phyloP scores from a whole-genome alignment of 306 rosid species.

The Acacia crassicarpa region DNA sequence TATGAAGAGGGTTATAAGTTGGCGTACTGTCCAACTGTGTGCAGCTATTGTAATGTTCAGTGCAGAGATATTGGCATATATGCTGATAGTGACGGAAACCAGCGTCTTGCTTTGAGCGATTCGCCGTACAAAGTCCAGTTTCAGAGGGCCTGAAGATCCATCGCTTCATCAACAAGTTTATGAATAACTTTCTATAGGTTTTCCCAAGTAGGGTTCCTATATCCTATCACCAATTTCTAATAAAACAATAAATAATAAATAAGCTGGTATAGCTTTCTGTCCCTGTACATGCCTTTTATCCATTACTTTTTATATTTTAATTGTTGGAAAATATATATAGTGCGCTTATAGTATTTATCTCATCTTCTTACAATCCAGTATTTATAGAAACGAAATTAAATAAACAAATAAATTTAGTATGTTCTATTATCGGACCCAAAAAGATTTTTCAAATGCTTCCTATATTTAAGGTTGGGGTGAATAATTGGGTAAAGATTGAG shows the following conservation, averaged over 20 bases:
- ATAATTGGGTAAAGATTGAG: too few species aligned
- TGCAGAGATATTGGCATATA: conserved; percentile 45
- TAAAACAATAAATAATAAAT: background rate
- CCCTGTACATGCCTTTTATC: background rate
- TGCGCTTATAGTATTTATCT: background rate
- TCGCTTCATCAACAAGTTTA: background rate
- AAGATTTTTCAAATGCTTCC: too few species aligned
- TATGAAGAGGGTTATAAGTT: conserved; percentile 42
- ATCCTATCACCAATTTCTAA: background rate
- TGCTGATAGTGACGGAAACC: conserved; percentile 10
- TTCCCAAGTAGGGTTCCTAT: background rate
- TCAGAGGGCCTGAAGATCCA: background rate
- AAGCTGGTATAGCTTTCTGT: background rate
- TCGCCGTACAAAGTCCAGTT: conserved; percentile 19
- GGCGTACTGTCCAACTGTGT: conserved; percentile 57
- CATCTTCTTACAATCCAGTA: too few species aligned
- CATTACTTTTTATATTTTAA: too few species aligned
- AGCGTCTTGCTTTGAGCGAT: conserved; percentile 19
- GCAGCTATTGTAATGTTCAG: conserved; percentile 34
- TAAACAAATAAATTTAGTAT: too few species aligned
- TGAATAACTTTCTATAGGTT: background rate
- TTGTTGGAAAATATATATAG: background rate
- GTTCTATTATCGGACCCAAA: too few species aligned
- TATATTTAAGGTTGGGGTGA: too few species aligned
- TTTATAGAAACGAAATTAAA: too few species aligned